Conservation (phyloP, 2,329 filamentous ascomycete genomes). For the Hypomyces perniciosus region DNA sequence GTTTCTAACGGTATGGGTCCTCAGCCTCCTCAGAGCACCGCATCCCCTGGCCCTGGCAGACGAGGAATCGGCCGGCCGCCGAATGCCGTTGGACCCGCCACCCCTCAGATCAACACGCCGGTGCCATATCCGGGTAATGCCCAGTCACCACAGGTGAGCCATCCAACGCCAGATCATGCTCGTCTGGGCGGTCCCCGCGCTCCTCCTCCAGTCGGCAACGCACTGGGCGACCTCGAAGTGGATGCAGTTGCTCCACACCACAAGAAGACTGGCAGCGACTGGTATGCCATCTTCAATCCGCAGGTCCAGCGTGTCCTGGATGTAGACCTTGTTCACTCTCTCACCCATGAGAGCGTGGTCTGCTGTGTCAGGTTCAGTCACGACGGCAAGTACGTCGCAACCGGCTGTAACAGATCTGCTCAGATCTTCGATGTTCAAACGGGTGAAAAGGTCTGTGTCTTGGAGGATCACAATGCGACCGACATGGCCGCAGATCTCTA, state of each 20-base stretch:
- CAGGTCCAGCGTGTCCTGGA: conserved; percentile 83
- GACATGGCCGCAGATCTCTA: conserved; percentile 90
- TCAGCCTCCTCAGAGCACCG: conserved; percentile 76
- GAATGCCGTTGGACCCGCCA: conserved; percentile 63
- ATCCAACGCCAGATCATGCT: conserved; percentile 68
- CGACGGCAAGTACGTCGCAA: conserved; percentile 92
- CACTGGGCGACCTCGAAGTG: conserved; percentile 78
- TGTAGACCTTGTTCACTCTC: conserved; percentile 87
- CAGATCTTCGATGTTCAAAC: conserved; percentile 93
- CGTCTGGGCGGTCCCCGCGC: conserved; percentile 47
- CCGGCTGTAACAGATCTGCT: conserved; percentile 96
- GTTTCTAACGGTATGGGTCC: conserved; percentile 67
- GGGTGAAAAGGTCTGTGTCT: conserved; percentile 79
- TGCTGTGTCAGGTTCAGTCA: conserved; percentile 97
- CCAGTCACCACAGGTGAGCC: conserved; percentile 80
- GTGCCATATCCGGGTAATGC: conserved; percentile 78
- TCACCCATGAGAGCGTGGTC: conserved; percentile 91
- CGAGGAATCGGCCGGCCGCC: conserved; percentile 63
- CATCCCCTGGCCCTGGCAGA: conserved; percentile 79
- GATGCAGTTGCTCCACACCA: conserved; percentile 78
- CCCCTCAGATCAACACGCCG: conserved; percentile 84
- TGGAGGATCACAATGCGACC: conserved; percentile 76
- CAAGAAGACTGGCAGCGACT: conserved; percentile 86
- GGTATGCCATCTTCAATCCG: conserved; percentile 97
- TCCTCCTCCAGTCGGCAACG: conserved; percentile 47